These are phyloP conservation scores for Chalciporus piperatus DNA, from an alignment of 768 basidiomycete species.

Conservation along the genomic window DNA sequence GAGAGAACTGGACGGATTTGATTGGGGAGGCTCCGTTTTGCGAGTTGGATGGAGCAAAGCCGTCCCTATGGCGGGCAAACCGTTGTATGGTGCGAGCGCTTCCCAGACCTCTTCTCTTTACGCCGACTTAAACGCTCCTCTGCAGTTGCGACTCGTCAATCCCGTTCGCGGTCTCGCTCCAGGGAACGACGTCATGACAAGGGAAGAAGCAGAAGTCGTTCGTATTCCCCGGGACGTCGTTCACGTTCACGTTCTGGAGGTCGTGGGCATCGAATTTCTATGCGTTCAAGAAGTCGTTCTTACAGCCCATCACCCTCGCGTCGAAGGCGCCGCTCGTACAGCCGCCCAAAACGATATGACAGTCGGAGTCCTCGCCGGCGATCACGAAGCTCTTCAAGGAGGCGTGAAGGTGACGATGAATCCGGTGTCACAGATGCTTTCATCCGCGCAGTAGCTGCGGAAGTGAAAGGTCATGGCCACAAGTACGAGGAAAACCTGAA, in stretches of 20 bases:
- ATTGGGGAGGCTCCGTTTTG: conserved; percentile 89
- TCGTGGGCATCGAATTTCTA: conserved; percentile 23
- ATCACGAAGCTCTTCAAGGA: conserved; percentile 31
- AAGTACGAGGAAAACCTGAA: conserved; percentile 73
- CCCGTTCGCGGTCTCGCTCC: conserved; percentile 35
- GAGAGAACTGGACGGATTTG: conserved; percentile 86
- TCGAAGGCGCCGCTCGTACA: conserved; percentile 46
- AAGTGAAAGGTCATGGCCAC: conserved; percentile 76
- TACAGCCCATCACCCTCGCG: conserved; percentile 38
- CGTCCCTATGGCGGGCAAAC: conserved; percentile 76
- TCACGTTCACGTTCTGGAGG: conserved; percentile 35
- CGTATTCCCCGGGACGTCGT: conserved; percentile 21
- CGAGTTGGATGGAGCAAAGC: conserved; percentile 98
- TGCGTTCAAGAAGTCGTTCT: conserved; percentile 27
- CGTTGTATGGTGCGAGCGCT: conserved; percentile 67
- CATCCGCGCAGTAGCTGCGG: conserved; percentile 81
- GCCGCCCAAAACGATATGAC: conserved; percentile 42
- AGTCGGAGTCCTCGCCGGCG: conserved; percentile 49
- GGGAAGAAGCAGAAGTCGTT: conserved; percentile 26
- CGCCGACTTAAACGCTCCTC: neutral
- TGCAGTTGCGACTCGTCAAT: conserved; percentile 24
- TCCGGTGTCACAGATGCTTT: conserved; percentile 75
- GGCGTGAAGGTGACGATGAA: conserved; percentile 53
- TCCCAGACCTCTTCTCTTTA: neutral
- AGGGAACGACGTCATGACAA: conserved; percentile 26